Evolutionary conservation across 1,139 yeast species (phyloP), one percentile per base, ranked within the genome.

Genomic region (Suhomyces bolitotheri): DNA sequence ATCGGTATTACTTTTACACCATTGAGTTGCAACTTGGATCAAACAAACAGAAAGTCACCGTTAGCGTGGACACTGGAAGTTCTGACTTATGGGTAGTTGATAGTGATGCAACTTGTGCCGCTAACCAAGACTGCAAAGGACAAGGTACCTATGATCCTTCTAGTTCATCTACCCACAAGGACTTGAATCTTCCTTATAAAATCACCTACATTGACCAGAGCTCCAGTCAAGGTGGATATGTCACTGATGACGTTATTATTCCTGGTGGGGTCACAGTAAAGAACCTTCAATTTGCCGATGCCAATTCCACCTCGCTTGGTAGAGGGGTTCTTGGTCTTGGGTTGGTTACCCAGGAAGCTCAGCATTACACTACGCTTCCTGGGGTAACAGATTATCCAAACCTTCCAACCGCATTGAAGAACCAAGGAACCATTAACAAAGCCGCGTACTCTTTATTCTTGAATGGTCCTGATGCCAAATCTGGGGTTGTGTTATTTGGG

Each of bases 301-400:
- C 47, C 15, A 44, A 46, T 40, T 16, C 25, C 16, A 43, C 55
- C 46, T 16, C 32, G 6, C 30, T 13, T 4, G 22, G 25, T 9
- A 36, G 38, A 15, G 58, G 58, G 15, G 47, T 57, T n/a, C 39
- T 57, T 7, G 62, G 62, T 16, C 73, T 81, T 40, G 84, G 84
- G 10, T 23, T 28, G 16, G 7, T 12, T 5, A 6, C 14, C 9
- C 16, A 9, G 12, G 40, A 33, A 21, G 25, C 26, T 8, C 12
- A 7, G 2, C 9, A 6, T 9, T 26, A 21, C 2, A 17, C n/a
- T 15, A n/a, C 5, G 11, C n/a, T 6, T 13, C 27, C 28, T 4
- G 29, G 28, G 11, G 23, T 23, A 3, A 9, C 25, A 13, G 13
- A 12, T 22, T 60, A 61, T 37, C 35, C 42, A 15, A 57, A 45